Percentiles rank a stretch among this genome's conserved stretches.
These are phyloP conservation scores for Vanrija sp. DNA, from an alignment of 1,284 basidiomycete genomes.

Conservation along the genomic window DNA sequence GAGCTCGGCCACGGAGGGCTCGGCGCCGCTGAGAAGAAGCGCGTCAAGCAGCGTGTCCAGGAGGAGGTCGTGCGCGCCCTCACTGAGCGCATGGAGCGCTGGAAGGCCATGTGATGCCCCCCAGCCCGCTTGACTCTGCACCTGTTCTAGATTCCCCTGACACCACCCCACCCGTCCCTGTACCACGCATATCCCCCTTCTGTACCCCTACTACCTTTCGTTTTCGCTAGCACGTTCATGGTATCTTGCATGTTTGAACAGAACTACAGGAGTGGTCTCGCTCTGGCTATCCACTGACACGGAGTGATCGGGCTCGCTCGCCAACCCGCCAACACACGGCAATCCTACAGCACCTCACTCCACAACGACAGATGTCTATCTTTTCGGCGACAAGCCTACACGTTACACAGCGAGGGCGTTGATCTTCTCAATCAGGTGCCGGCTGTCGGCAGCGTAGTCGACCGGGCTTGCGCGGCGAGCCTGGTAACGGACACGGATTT, in stretches of 20 bases:
- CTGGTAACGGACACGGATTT: slow-evolving; percentile 73
- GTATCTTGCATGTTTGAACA: slow-evolving; percentile 6
- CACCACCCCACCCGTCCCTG: not conserved
- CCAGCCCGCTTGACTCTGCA: not conserved
- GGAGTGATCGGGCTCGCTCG: not conserved
- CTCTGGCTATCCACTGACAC: too few relatives aligned
- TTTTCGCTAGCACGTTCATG: not conserved
- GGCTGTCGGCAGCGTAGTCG: slow-evolving; percentile 69
- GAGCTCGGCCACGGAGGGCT: slow-evolving; percentile 36
- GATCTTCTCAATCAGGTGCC: slow-evolving; percentile 56
- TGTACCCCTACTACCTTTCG: not conserved
- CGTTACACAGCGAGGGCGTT: slow-evolving; percentile 31
- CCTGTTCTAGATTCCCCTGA: not conserved
- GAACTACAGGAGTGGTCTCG: not conserved
- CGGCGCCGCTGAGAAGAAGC: slow-evolving; percentile 22
- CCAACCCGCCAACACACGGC: not conserved
- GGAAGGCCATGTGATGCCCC: slow-evolving; percentile 21
- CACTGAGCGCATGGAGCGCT: slow-evolving; percentile 31
- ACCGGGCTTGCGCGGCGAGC: slow-evolving; percentile 64
- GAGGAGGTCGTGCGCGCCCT: slow-evolving; percentile 30
- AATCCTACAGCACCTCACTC: not conserved
- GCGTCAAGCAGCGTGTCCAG: slow-evolving; percentile 10
- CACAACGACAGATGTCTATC: not conserved
- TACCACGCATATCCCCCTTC: not conserved
- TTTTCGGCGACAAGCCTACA: not conserved